phyloP scores from a whole-genome alignment of 2,329 filamentous ascomycete species.

The Uncinocarpus reesii region DNA sequence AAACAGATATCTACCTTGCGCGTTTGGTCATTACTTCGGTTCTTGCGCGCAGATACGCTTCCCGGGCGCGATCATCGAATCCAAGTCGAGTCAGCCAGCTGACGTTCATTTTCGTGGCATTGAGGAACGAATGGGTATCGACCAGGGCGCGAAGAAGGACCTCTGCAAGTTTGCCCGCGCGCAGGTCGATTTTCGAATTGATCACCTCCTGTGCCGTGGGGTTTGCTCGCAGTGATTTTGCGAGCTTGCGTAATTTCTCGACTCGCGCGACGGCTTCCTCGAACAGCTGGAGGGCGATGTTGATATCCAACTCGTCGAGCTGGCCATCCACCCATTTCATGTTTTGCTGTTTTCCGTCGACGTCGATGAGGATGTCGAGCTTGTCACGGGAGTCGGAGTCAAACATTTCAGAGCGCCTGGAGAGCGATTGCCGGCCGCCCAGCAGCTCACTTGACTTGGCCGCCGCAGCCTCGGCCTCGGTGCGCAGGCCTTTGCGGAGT shows the following conservation, averaged over 20 bases:
- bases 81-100: slow-evolving; percentile 76
- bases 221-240: slow-evolving; percentile 73
- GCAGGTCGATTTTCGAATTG: slow-evolving; percentile 77
- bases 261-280: slow-evolving; percentile 74
- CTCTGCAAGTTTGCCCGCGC: slow-evolving; percentile 64
- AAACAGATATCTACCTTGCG: slow-evolving; percentile 59
- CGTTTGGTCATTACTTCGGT: slow-evolving; percentile 69
- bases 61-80: slow-evolving; percentile 79
- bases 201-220: slow-evolving; percentile 83
- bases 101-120: slow-evolving; percentile 69
- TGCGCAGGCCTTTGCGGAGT: slow-evolving; percentile 70
- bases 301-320: slow-evolving; percentile 91
- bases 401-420: slow-evolving; percentile 69
- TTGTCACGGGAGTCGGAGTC: slow-evolving; percentile 69
- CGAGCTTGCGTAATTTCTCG: slow-evolving; percentile 72
- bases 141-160: slow-evolving; percentile 68
- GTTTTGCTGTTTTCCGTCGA: slow-evolving; percentile 93
- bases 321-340: slow-evolving; percentile 91
- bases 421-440: slow-evolving; percentile 57
- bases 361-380: slow-evolving; percentile 71
- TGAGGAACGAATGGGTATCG: slow-evolving; percentile 64
- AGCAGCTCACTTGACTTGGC: slow-evolving; percentile 77
- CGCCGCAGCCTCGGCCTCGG: slow-evolving; percentile 76
- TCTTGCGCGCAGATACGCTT: slow-evolving; percentile 73
- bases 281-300: slow-evolving; percentile 82